Evolutionary conservation across 23 red algal species (phyloP).

Genomic region (Gracilaria vermiculophylla): DNA sequence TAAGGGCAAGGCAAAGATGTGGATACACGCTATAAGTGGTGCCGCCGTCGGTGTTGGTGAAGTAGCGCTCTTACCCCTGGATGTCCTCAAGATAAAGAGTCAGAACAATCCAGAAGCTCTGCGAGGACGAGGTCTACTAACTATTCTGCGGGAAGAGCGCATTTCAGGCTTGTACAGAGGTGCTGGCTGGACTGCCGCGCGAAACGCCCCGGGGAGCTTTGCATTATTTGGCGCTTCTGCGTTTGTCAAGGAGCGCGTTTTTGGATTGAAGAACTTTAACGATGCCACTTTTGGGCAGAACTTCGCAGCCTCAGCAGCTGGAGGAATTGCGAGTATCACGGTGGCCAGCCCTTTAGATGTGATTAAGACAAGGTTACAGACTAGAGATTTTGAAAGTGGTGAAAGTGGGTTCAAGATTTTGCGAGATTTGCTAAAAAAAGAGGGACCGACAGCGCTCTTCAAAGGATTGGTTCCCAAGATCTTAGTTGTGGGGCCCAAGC

Average conservation of each 20-base stretch:
- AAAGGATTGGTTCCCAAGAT: conserved; percentile 80
- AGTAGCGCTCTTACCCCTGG: conserved; percentile 72
- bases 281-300: conserved; percentile 74
- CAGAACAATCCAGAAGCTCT: conserved; percentile 74
- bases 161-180: conserved; percentile 69
- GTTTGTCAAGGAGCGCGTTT: conserved; percentile 70
- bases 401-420: conserved; percentile 60
- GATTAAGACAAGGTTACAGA: conserved; percentile 73
- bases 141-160: conserved; percentile 50
- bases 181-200: conserved; percentile 76
- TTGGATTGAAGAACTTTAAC: conserved; percentile 67
- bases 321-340: conserved; percentile 72
- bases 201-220: conserved; percentile 77
- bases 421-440: conserved; percentile 49
- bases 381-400: conserved; percentile 53
- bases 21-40: conserved; percentile 61
- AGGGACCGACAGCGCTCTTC: conserved; percentile 64
- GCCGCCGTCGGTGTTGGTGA: conserved; percentile 68
- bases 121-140: conserved; percentile 54
- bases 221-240: conserved; percentile 70
- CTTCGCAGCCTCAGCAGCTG: conserved; percentile 62
- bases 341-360: conserved; percentile 75
- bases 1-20: conserved; percentile 46
- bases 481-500: conserved; percentile 69
- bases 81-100: conserved; percentile 82